phyloP scores from a whole-genome alignment of 345 rosid species.

The Pistacia atlantica region DNA sequence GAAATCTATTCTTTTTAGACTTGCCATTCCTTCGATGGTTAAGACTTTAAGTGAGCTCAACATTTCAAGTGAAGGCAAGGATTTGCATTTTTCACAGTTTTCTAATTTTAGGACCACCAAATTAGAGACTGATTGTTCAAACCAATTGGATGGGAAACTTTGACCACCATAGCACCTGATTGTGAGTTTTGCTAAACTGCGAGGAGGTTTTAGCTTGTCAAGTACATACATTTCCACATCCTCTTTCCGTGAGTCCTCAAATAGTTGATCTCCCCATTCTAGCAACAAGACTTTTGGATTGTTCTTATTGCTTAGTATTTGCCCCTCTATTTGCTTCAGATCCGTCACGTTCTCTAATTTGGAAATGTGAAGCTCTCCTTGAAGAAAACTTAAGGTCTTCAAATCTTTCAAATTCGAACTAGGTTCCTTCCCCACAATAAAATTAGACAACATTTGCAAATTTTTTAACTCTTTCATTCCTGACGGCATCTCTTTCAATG shows the following conservation, averaged over 20 bases:
- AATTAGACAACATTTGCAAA: no score
- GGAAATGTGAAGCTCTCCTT: conserved; percentile 20
- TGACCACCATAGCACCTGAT: fast-evolving
- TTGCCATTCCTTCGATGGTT: neutral
- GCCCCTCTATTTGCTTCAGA: no score
- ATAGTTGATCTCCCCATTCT: no score
- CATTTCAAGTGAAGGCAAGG: neutral
- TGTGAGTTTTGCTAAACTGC: no score
- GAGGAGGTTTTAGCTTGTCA: no score
- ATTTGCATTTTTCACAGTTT: neutral
- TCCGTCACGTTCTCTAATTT: conserved; percentile 12
- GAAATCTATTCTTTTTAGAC: neutral
- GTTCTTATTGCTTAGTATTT: no score
- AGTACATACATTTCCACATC: neutral
- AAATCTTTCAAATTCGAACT: conserved; percentile 21
- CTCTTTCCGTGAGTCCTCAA: no score
- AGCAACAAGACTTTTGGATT: no score
- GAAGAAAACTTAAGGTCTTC: conserved; percentile 19
- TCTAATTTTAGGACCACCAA: neutral
- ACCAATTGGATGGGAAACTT: neutral
- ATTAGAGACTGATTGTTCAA: neutral
- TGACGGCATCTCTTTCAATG: no score
- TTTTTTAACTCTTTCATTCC: no score
- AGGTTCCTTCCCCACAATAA: conserved; percentile 18
- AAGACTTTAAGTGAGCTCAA: neutral